phyloP scores from a whole-genome alignment of 2,329 filamentous ascomycete species.

The Ophiostoma novo-ulmi region DNA sequence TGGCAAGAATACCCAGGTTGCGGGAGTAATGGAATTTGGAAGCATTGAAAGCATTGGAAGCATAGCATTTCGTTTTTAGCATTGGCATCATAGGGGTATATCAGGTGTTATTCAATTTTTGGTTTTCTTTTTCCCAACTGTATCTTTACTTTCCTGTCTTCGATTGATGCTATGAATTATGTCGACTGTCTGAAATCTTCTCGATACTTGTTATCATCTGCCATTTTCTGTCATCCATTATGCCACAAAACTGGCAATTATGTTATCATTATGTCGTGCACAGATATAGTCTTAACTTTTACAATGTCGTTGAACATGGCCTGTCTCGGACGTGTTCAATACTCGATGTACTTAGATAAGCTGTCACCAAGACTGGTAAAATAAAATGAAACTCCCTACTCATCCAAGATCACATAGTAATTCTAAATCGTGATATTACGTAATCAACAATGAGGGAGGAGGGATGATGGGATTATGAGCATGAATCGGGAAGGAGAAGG shows the following conservation, averaged over 20 bases:
- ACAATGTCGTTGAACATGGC: no score
- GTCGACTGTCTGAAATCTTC: no score
- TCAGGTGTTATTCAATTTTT: slow-evolving; percentile 1
- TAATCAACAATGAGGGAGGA: not conserved
- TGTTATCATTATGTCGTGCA: no score
- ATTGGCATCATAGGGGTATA: not conserved
- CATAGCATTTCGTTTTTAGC: not conserved
- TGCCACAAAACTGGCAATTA: no score
- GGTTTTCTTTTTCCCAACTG: not conserved
- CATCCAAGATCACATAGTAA: no score
- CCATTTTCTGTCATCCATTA: no score
- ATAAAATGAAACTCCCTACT: not conserved
- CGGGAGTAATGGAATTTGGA: not conserved
- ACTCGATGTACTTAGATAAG: no score
- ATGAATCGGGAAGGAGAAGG: not conserved
- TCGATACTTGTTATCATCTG: no score
- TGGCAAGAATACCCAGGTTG: slow-evolving; percentile 11
- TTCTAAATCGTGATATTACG: not conserved
- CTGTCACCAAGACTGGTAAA: not conserved
- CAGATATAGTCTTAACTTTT: no score
- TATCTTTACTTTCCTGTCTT: not conserved
- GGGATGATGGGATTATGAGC: no score
- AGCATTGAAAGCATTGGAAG: not conserved
- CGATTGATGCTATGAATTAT: no score
- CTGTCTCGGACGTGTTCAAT: no score